These are phyloP conservation scores for Cenococcum geophilum DNA, from an alignment of 495 filamentous ascomycete species.

Conservation along the genomic window DNA sequence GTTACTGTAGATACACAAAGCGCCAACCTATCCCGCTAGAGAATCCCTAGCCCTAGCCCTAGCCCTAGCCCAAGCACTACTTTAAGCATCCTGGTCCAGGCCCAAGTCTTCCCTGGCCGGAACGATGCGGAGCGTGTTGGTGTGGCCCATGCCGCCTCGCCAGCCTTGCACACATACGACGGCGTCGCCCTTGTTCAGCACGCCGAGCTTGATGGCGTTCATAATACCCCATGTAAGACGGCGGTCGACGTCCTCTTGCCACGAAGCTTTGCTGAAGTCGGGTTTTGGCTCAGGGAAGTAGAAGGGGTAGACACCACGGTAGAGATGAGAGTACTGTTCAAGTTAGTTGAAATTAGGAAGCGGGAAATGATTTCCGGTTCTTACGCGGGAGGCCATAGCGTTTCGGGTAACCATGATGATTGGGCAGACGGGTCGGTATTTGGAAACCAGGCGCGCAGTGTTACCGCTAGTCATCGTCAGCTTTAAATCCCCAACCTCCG, in stretches of 20 bases:
- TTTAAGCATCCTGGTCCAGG: constrained; percentile 34
- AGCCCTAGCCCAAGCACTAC: not conserved
- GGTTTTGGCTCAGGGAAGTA: constrained; percentile 87
- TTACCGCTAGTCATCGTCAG: constrained; percentile 53
- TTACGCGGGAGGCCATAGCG: constrained; percentile 64
- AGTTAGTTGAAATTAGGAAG: not conserved
- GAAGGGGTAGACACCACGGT: constrained; percentile 97
- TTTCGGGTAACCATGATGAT: constrained; percentile 98
- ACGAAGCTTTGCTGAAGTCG: constrained; percentile 78
- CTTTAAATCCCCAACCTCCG: not conserved
- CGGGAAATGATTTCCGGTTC: constrained; percentile 27
- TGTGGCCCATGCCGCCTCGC: constrained; percentile 96
- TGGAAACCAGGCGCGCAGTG: constrained; percentile 89
- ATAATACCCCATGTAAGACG: constrained; percentile 92
- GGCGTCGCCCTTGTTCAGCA: constrained; percentile 73
- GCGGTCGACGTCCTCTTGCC: constrained; percentile 97
- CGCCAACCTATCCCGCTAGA: not conserved
- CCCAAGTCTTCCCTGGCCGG: constrained; percentile 41
- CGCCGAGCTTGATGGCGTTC: constrained; percentile 74
- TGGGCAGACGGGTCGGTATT: constrained; percentile 96
- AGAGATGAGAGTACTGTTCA: constrained; percentile 75
- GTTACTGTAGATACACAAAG: no score
- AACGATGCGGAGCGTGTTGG: constrained; percentile 65
- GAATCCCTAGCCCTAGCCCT: not conserved
- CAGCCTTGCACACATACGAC: constrained; percentile 97